These are phyloP conservation scores for Cryptococcus jaspeensis DNA, from an alignment of 1,284 basidiomycete genomes.

Conservation along the genomic window DNA sequence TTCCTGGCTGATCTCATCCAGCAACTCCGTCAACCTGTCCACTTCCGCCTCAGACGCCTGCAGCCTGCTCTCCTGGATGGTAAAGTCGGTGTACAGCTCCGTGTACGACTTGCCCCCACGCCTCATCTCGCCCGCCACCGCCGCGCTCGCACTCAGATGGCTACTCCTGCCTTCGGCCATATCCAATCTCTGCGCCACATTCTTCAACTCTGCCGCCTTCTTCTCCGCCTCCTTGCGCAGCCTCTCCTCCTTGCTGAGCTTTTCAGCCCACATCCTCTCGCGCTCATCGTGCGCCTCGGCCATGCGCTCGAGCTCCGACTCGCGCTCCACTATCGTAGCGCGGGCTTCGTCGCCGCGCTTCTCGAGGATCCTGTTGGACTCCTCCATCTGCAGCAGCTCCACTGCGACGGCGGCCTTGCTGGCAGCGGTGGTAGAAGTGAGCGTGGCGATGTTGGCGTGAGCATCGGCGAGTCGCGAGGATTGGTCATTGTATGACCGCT, in stretches of 20 bases:
- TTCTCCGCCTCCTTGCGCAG: constrained; percentile 50
- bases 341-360: constrained; percentile 44
- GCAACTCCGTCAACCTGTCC: constrained; percentile 71
- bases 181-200: constrained; percentile 47
- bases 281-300: constrained; percentile 46
- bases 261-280: constrained; percentile 50
- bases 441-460: constrained; percentile 42
- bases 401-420: constrained; percentile 41
- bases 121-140: constrained; percentile 71
- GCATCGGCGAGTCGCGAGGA: constrained; percentile 41
- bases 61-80: constrained; percentile 79
- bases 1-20: constrained; percentile 58
- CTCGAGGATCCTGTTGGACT: constrained; percentile 43
- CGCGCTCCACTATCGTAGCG: constrained; percentile 41
- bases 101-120: constrained; percentile 59
- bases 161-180: constrained; percentile 35
- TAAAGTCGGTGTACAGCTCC: constrained; percentile 73
- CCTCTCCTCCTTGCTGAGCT: constrained; percentile 50
- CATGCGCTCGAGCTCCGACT: constrained; percentile 44
- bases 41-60: constrained; percentile 74
- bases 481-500: constrained; percentile 44
- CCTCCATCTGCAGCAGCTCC: constrained; percentile 38
- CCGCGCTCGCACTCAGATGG: constrained; percentile 73
- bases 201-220: constrained; percentile 49
- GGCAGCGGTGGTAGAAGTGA: constrained; percentile 42